These are phyloP conservation scores for Xylaria grammica DNA, from an alignment of 495 filamentous ascomycete genomes.

Conservation along the genomic window DNA sequence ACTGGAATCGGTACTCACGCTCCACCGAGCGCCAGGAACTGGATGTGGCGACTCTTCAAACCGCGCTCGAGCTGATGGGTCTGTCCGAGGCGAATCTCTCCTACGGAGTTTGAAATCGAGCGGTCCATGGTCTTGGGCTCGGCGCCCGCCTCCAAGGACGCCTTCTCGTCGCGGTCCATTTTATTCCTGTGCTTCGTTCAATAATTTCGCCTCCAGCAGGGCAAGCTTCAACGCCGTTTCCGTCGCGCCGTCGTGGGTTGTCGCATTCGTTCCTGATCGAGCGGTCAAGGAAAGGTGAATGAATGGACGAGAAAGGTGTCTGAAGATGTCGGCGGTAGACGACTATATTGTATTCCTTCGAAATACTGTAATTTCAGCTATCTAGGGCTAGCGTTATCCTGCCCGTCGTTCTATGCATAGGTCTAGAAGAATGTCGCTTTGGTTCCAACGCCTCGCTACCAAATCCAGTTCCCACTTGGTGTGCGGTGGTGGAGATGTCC, in stretches of 20 bases:
- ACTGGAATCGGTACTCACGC: constrained; percentile 37
- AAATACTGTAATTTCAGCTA: not conserved
- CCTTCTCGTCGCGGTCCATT: constrained; percentile 6
- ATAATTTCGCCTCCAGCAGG: not conserved
- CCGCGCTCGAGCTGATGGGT: constrained; percentile 61
- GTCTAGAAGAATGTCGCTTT: not conserved
- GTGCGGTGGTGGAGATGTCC: not conserved
- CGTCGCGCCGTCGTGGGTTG: not conserved
- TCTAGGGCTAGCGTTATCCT: not conserved
- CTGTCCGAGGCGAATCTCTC: constrained; percentile 43
- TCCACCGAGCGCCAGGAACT: constrained; percentile 75
- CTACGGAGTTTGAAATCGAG: constrained; percentile 50
- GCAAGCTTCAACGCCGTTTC: not conserved
- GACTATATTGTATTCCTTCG: not conserved
- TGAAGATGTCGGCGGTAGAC: not conserved
- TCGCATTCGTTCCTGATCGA: not conserved
- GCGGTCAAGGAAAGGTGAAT: not conserved
- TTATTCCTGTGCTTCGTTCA: not conserved
- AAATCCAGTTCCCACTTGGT: not conserved
- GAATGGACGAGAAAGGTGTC: not conserved
- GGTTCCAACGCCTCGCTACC: not conserved
- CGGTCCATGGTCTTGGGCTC: constrained; percentile 55
- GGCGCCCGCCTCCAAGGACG: constrained; percentile 3
- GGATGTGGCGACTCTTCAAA: constrained; percentile 70
- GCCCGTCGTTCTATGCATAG: not conserved